A percentile compares a stretch with the other conserved stretches of the same genome.
These are phyloP conservation scores for Tremellales sp. DNA, from an alignment of 1,284 basidiomycete species.

Conservation along the genomic window DNA sequence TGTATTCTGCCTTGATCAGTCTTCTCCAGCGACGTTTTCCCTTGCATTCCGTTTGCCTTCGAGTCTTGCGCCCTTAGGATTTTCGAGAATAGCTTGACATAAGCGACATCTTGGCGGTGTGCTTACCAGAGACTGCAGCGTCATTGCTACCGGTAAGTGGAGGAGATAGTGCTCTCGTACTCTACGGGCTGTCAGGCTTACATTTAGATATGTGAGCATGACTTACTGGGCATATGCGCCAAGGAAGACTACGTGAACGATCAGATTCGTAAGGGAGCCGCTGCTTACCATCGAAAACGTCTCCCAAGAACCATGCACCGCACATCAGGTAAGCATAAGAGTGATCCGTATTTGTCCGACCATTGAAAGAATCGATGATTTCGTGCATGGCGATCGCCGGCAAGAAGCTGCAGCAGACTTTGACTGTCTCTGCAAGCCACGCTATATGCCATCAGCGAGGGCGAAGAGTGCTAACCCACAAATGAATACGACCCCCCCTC, in stretches of 20 bases:
- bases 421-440: conserved; percentile 29
- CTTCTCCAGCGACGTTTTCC: conserved; percentile 23
- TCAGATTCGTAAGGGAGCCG: not conserved
- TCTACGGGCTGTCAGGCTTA: conserved; percentile 16
- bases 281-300: conserved; percentile 26
- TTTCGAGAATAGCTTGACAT: conserved; percentile 40
- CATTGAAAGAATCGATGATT: conserved; percentile 36
- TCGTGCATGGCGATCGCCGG: conserved; percentile 38
- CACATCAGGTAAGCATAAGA: conserved; percentile 45
- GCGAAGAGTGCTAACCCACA: conserved; percentile 21
- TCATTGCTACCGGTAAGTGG: conserved; percentile 41
- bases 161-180: conserved; percentile 44
- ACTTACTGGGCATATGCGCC: conserved; percentile 22
- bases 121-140: conserved; percentile 35
- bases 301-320: conserved; percentile 41
- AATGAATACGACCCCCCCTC: conserved; percentile 25
- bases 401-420: conserved; percentile 30
- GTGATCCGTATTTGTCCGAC: conserved; percentile 22
- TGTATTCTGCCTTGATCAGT: conserved; percentile 36
- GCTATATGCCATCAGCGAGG: conserved; percentile 15
- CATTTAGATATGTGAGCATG: not conserved
- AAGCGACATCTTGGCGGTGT: not conserved
- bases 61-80: conserved; percentile 42
- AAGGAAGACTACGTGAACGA: conserved; percentile 17
- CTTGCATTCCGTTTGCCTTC: conserved; percentile 43